These are phyloP conservation scores for Scleroderma citrinum DNA, from an alignment of 768 basidiomycete genomes.

Conservation along the genomic window DNA sequence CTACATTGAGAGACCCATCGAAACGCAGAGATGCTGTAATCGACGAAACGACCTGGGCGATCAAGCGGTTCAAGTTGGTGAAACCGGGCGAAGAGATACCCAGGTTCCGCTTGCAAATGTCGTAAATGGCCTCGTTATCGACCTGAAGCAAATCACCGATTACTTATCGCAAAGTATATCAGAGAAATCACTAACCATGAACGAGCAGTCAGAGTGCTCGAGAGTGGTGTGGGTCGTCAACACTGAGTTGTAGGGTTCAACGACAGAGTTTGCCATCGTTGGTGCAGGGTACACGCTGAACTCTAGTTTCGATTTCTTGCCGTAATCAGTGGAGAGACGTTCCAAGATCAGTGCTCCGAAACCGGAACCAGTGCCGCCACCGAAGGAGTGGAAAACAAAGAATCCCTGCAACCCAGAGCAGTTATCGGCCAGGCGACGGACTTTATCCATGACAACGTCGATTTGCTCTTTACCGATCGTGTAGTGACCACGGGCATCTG, in stretches of 20 bases:
- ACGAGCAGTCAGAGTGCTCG: constrained; percentile 98
- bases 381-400: constrained; percentile 99
- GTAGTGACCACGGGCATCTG: constrained; percentile 97
- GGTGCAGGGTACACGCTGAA: constrained; percentile 97
- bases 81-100: constrained; percentile 83
- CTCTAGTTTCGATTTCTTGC: constrained; percentile 98
- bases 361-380: constrained; percentile 97
- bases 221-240: constrained; percentile 97
- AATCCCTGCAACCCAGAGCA: constrained; percentile 97
- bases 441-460: constrained; percentile 92
- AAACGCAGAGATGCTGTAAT: constrained; percentile 86
- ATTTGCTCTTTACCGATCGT: constrained; percentile 98
- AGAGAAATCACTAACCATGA: constrained; percentile 65
- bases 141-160: constrained; percentile 34
- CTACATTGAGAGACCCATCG: constrained; percentile 60
- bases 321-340: constrained; percentile 93
- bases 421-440: constrained; percentile 93
- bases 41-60: constrained; percentile 97
- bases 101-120: constrained; percentile 85
- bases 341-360: constrained; percentile 96
- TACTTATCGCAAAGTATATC: constrained; percentile 3
- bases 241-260: constrained; percentile 97
- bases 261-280: constrained; percentile 88
- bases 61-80: constrained; percentile 92
- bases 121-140: constrained; percentile 80